A percentile compares a stretch with the other conserved stretches of the same genome.
These are phyloP conservation scores for Blumeria hordei DNA, from an alignment of 2,329 filamentous ascomycete genomes.

Conservation along the genomic window DNA sequence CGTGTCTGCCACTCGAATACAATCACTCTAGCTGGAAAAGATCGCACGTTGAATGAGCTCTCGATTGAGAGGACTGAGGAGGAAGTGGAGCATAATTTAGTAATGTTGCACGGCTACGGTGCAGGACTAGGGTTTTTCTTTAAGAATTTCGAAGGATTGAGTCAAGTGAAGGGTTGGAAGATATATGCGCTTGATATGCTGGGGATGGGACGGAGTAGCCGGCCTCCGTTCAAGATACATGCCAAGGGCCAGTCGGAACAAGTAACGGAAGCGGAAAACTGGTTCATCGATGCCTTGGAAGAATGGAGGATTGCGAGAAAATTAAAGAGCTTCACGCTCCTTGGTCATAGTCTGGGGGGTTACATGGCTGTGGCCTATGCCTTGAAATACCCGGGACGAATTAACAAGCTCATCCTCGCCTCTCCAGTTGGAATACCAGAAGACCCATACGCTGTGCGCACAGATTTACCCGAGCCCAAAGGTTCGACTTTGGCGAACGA, in stretches of 20 bases:
- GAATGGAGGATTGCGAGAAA: conserved; percentile 81
- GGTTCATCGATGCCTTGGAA: conserved; percentile 89
- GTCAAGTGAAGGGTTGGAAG: conserved; percentile 57
- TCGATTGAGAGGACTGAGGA: conserved; percentile 68
- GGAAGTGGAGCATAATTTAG: conserved; percentile 57
- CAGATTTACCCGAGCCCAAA: conserved; percentile 53
- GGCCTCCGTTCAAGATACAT: conserved; percentile 63
- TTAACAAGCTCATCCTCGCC: conserved; percentile 90
- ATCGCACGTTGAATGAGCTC: conserved; percentile 79
- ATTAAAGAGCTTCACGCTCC: conserved; percentile 76
- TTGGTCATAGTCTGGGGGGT: conserved; percentile 82
- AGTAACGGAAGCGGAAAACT: conserved; percentile 72
- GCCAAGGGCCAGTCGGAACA: conserved; percentile 61
- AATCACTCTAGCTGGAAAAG: conserved; percentile 62
- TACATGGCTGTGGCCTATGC: conserved; percentile 92
- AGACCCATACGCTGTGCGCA: conserved; percentile 69
- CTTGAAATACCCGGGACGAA: conserved; percentile 76
- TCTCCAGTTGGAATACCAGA: conserved; percentile 89
- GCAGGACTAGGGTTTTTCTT: conserved; percentile 95
- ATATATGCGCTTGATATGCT: conserved; percentile 86
- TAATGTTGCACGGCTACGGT: conserved; percentile 93
- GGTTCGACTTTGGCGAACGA: conserved; percentile 54
- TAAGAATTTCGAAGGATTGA: conserved; percentile 84
- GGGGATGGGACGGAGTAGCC: conserved; percentile 74
- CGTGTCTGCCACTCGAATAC: conserved; percentile 69